Evolutionary conservation across 2,329 filamentous ascomycete species (phyloP).

Genomic region (Botryosphaeria agaves): DNA sequence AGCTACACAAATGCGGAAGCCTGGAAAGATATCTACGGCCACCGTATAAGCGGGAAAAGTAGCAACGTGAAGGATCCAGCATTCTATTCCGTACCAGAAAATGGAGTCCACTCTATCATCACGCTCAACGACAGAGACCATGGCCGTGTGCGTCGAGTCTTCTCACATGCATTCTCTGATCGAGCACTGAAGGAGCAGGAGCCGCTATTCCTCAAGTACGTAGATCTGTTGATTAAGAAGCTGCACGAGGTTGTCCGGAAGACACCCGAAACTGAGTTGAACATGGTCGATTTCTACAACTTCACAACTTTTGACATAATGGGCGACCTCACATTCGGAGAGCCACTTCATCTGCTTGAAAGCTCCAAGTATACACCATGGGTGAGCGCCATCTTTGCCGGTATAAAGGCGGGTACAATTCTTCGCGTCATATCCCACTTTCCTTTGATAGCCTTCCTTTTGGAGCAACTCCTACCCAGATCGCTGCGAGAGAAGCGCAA

Average conservation of each 20-base stretch:
- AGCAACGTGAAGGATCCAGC: constrained; percentile 18
- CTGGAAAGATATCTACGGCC: constrained; percentile 26
- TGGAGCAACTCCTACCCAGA: not conserved
- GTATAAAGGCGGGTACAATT: constrained; percentile 7
- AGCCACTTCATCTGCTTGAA: constrained; percentile 8
- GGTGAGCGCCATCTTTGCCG: constrained; percentile 9
- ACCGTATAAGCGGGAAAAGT: constrained; percentile 15
- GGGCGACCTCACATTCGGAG: constrained; percentile 17
- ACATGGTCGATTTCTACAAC: constrained; percentile 16
- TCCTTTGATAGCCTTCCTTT: constrained; percentile 6
- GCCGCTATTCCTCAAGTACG: constrained; percentile 18
- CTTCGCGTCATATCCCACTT: constrained; percentile 11
- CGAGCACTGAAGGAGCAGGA: constrained; percentile 24
- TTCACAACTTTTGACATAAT: constrained; percentile 22
- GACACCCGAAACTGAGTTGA: constrained; percentile 4
- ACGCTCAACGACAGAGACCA: constrained; percentile 13
- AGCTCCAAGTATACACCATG: constrained; percentile 1
- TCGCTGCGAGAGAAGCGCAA: constrained; percentile 1
- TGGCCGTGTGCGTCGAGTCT: constrained; percentile 16
- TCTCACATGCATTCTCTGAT: constrained; percentile 24
- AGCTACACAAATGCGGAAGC: constrained; percentile 8
- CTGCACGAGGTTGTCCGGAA: constrained; percentile 8
- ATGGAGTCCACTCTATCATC: constrained; percentile 13
- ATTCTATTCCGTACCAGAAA: constrained; percentile 16
- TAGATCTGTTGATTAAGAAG: constrained; percentile 19